Base-by-base conservation (phyloP, 2,329 filamentous ascomycete genomes). In the Teratosphaeria destructans region DNA sequence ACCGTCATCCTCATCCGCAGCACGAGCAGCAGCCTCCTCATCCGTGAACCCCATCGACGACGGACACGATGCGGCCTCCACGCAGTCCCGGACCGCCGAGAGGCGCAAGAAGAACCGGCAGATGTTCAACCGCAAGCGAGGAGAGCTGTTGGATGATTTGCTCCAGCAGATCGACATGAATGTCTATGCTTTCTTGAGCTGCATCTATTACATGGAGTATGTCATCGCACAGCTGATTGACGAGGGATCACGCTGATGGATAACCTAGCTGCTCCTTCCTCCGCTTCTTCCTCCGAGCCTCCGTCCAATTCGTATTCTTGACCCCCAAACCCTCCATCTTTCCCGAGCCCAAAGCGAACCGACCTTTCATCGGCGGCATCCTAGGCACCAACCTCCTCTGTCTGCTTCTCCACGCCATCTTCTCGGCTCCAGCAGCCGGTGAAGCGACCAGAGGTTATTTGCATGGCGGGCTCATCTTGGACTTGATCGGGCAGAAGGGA, bases 181-280 rank as follows among this genome's bases (percentile, higher is more conserved):
- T 55, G 78, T 85, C 59, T 86, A 84, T 72, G 80, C 83, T 69
- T 76, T 86, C 73, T 74, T 86, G 61, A 82, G 83, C 43, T 77
- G 79, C 7, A 71, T 85, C 60, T 86, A 86, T 71, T 83, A 86
- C 70, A 78, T 85, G 72, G 84, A 86, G 82, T 85, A 76, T 67
- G 80, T 27, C 27, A 26, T 29, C 53, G 5, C 27, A n/a, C 53
- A 7, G 7, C 23, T 27, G 34, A n/a, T 11, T 37, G 37, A 27
- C 11, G 3, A 59, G 4, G 5, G 34, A 19, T 39, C 29, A 56
- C 35, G 8, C 35, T 27, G 32, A 54, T 19, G n/a, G 23, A 19
- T 5, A 3, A 29, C 19, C 16, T n/a, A 70, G 82, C 73, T 84
- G 81, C 70, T 84, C 82, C 10, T 78, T 84, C 66, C 71, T 82